A percentile compares a stretch with the other conserved stretches of the same genome.
Evolutionary conservation across 208 protist species (phyloP).

Genomic region (Eutreptiella sp.): DNA sequence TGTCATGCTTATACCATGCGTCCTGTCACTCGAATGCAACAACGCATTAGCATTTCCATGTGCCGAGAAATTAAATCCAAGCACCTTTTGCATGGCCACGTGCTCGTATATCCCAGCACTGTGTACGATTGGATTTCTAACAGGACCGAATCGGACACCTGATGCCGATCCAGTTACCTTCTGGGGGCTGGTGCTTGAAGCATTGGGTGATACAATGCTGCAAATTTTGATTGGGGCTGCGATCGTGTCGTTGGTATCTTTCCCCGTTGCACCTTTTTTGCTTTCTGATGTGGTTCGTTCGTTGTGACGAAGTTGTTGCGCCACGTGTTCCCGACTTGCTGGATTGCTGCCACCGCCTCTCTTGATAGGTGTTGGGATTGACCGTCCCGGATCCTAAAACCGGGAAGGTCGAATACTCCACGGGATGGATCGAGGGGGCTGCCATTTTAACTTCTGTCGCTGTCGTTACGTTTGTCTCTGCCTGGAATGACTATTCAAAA

Average conservation of each 20-base stretch:
- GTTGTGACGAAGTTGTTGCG: too few relatives aligned
- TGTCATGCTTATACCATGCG: too few relatives aligned
- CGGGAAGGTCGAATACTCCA: constrained; percentile 56
- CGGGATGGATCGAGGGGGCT: constrained; percentile 90
- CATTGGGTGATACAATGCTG: constrained; percentile 72
- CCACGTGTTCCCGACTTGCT: too few relatives aligned
- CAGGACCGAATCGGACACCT: constrained; percentile 60
- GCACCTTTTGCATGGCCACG: too few relatives aligned
- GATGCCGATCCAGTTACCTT: constrained; percentile 65
- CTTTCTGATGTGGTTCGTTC: too few relatives aligned
- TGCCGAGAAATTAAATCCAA: too few relatives aligned
- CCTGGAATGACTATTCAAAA: constrained; percentile 90
- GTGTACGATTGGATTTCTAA: too few relatives aligned
- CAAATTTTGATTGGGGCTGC: constrained; percentile 54
- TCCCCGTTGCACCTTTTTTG: too few relatives aligned
- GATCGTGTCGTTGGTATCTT: constrained; percentile 54
- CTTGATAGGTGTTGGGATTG: constrained; percentile 63
- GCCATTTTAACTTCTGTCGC: constrained; percentile 90
- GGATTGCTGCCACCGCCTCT: too few relatives aligned
- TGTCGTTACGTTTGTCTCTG: constrained; percentile 81
- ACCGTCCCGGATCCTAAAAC: constrained; percentile 58
- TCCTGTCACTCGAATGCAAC: too few relatives aligned
- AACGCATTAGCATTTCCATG: too few relatives aligned
- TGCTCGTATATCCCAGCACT: too few relatives aligned
- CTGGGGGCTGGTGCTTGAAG: constrained; percentile 60